Conservation (phyloP, 1,139 yeast species). For the Tardiomyces blankii region DNA sequence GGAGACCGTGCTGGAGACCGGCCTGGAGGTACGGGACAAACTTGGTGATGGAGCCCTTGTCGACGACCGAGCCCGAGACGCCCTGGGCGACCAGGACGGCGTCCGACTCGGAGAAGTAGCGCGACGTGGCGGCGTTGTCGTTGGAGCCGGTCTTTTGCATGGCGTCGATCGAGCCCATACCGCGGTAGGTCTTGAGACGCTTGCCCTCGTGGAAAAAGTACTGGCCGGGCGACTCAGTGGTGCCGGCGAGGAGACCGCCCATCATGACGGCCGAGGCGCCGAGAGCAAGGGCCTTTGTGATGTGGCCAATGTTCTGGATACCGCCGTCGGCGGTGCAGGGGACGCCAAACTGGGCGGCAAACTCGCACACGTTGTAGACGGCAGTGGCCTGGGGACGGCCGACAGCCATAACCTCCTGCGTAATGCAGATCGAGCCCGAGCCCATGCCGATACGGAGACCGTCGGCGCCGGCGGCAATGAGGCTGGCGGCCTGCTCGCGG, state of each 20-base stretch:
- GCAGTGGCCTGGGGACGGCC: conserved; percentile 99
- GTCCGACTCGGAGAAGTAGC: conserved; percentile 95
- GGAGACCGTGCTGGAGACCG: conserved; percentile 97
- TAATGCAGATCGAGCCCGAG: conserved; percentile 96
- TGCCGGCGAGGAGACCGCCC: conserved; percentile 99
- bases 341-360: conserved; percentile 81
- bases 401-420: conserved; percentile 99
- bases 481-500: conserved; percentile 95
- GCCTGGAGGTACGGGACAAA: conserved; percentile 88
- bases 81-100: conserved; percentile 98
- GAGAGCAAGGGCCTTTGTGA: conserved; percentile 88
- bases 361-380: conserved; percentile 76
- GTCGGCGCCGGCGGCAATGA: conserved; percentile 95
- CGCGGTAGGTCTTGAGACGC: conserved; percentile 95
- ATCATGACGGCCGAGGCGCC: conserved; percentile 99
- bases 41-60: conserved; percentile 90
- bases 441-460: conserved; percentile 99
- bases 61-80: conserved; percentile 94
- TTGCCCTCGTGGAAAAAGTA: conserved; percentile 97
- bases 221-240: conserved; percentile 97
- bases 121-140: conserved; percentile 95
- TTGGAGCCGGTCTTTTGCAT: conserved; percentile 83
- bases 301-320: conserved; percentile 96
- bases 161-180: conserved; percentile 99
- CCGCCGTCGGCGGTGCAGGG: conserved; percentile 99